phyloP scores from a whole-genome alignment of 768 basidiomycete species.

The Candolleomyces efflorescens region DNA sequence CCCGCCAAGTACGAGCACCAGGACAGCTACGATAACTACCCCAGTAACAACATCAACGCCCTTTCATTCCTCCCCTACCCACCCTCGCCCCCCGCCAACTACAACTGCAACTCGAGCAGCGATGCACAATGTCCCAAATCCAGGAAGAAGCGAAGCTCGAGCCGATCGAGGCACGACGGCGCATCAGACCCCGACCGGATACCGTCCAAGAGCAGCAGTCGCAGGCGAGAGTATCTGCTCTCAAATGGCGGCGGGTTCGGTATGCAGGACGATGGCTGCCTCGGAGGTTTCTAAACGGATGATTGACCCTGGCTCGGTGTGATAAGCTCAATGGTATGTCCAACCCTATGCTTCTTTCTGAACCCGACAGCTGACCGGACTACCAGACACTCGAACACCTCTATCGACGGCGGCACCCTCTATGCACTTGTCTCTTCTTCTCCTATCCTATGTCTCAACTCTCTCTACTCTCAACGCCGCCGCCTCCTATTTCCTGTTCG shows the following conservation, averaged over 20 bases:
- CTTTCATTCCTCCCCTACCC: conserved; percentile 36
- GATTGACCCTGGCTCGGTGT: not conserved
- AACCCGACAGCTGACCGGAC: not conserved
- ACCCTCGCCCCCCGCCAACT: conserved; percentile 20
- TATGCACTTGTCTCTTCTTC: not conserved
- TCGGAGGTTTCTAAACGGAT: conserved; percentile 36
- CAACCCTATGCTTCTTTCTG: not conserved
- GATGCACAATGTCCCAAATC: conserved; percentile 12
- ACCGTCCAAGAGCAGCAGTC: conserved; percentile 20
- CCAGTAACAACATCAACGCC: conserved; percentile 13
- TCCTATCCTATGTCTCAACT: not conserved
- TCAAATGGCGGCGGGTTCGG: conserved; percentile 20
- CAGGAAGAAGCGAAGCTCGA: conserved; percentile 19
- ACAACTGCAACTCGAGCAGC: conserved; percentile 11
- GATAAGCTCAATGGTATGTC: not conserved
- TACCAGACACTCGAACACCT: not conserved
- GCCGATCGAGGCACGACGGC: conserved; percentile 31
- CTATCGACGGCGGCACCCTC: not conserved
- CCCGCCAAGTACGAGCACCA: conserved; percentile 12
- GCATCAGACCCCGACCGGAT: conserved; percentile 36
- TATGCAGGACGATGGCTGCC: conserved; percentile 34
- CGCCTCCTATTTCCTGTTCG: not conserved
- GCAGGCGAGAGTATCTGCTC: conserved; percentile 10
- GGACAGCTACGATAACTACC: conserved; percentile 1
- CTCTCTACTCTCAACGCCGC: not conserved